A percentile compares a stretch with the other conserved stretches of the same genome.
phyloP scores from a whole-genome alignment of 495 filamentous ascomycete genomes.

The Penicillium silybi region DNA sequence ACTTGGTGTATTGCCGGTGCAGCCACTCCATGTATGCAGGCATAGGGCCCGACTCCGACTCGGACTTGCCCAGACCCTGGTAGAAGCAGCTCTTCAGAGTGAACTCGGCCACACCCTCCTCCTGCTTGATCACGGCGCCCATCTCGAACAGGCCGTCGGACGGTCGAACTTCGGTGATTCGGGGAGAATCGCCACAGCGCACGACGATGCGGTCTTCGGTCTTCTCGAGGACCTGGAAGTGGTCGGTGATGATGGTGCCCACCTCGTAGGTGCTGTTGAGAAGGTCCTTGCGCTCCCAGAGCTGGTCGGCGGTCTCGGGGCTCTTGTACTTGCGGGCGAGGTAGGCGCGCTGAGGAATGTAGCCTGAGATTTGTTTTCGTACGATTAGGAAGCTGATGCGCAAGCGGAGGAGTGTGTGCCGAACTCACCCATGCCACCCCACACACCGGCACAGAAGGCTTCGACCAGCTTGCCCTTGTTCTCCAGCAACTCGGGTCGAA shows the following conservation, averaged over 20 bases:
- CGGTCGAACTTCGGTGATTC: slow-evolving; percentile 50
- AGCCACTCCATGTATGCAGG: slow-evolving; percentile 50
- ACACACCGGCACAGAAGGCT: slow-evolving; percentile 63
- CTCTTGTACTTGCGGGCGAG: slow-evolving; percentile 60
- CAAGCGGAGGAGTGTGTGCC: neutral
- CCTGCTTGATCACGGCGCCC: slow-evolving; percentile 55
- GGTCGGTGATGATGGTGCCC: slow-evolving; percentile 66
- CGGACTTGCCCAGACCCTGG: slow-evolving; percentile 48
- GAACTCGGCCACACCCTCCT: slow-evolving; percentile 58
- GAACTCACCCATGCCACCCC: slow-evolving; percentile 59
- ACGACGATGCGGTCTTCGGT: slow-evolving; percentile 56
- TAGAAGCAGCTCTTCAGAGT: slow-evolving; percentile 65
- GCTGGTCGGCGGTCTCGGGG: slow-evolving; percentile 56
- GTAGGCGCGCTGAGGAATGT: slow-evolving; percentile 57
- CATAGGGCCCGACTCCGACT: slow-evolving; percentile 45
- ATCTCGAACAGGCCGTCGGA: slow-evolving; percentile 72
- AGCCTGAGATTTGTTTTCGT: slow-evolving; percentile 39
- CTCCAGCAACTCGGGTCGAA: slow-evolving; percentile 61
- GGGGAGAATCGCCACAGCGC: slow-evolving; percentile 64
- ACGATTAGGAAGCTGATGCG: too few relatives aligned
- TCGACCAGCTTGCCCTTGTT: slow-evolving; percentile 55
- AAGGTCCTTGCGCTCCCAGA: slow-evolving; percentile 59
- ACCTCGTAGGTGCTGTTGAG: slow-evolving; percentile 51
- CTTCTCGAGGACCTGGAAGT: slow-evolving; percentile 73
- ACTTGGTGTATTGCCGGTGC: slow-evolving; percentile 63